A percentile compares a stretch with the other conserved stretches of the same genome.
Evolutionary conservation across 306 rosid genomes (phyloP).

Genomic region (Vigna mungo): DNA sequence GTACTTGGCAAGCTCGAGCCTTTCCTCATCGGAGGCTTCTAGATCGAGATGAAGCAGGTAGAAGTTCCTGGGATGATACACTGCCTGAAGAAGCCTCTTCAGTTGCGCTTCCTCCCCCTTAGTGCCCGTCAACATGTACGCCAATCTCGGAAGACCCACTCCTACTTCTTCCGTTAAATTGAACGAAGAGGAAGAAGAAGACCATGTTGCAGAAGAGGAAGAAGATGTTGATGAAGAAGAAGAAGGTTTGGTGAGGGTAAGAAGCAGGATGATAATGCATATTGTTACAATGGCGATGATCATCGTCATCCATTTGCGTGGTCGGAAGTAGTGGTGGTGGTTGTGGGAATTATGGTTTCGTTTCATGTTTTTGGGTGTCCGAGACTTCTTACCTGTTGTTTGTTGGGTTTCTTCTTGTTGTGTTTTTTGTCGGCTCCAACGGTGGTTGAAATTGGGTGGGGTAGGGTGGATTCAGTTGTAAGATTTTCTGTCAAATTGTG

Average conservation of each 20-base stretch:
- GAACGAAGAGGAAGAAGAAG: constrained; percentile 37
- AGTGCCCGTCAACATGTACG: constrained; percentile 69
- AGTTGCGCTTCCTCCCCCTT: constrained; percentile 68
- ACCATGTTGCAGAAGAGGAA: constrained; percentile 38
- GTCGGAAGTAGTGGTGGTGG: constrained; percentile 30
- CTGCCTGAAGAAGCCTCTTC: constrained; percentile 78
- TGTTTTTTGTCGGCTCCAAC: not conserved
- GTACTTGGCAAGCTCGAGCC: constrained; percentile 76
- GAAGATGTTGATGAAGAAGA: constrained; percentile 39
- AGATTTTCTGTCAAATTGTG: not conserved
- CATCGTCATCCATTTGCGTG: constrained; percentile 56
- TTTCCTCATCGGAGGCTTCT: constrained; percentile 78
- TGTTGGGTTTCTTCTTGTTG: not conserved
- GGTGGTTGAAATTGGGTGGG: not conserved
- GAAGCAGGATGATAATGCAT: constrained; percentile 48
- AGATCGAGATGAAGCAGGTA: constrained; percentile 87
- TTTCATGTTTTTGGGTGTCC: constrained; percentile 53
- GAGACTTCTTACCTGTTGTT: not conserved
- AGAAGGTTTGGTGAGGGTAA: constrained; percentile 49
- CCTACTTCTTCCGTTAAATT: constrained; percentile 31
- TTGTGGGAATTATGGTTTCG: constrained; percentile 52
- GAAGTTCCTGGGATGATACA: constrained; percentile 81
- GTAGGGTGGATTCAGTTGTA: not conserved
- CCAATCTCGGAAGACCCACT: constrained; percentile 61
- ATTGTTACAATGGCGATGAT: constrained; percentile 43